Evolutionary conservation across 2,329 filamentous ascomycete genomes (phyloP), one percentile per base, ranked within the genome.

Genomic region (Pseudocercospora crystallina): DNA sequence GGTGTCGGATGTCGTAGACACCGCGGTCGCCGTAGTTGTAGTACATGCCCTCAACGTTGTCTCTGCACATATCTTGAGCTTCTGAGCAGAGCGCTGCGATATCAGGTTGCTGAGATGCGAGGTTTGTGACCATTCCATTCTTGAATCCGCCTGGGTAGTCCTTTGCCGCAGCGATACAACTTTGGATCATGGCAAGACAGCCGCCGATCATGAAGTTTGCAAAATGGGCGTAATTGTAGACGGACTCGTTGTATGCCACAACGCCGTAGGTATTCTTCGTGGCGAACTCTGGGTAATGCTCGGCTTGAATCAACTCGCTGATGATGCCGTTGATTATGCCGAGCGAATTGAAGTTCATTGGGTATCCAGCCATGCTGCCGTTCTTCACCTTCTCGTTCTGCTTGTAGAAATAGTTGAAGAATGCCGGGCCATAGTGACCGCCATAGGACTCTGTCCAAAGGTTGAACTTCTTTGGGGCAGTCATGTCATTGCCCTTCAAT

Each of bases 1-100:
- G 68, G 53, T 83, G 76, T 31, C 81, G 75, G 60, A 84, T 75
- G 58, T 85, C 82, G 63, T 84, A 83, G 59, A 81, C 76, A 64
- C 84, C 80, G 34, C 82, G 74, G 1, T 72, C 72, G 1, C 76
- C 69, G 55, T 78, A 74, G 14, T 67, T 63, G 61, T 81, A 79
- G 47, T 78, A 80, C n/a, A 80, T 57, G n/a, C 54, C 58, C 57
- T 84, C 79, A 2, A 85, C 79, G 15, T 81, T 70, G 47, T 69
- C 52, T 31, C 67, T 69, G 69, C 82, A 85, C 66, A 81, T 83
- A 50, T 67, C 68, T 62, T 83, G 80, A 1, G 83, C 81, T 2
- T 68, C 63, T 1, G 65, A 61, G 69, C 82, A 86, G 40, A 82
- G 65, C 2, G 51, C 65, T 59, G 82, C 72, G 39, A 72, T 66